Percentiles rank a stretch among this genome's conserved stretches.
Conservation (phyloP, 176 grass and related monocot species). For the Rhynchospora breviuscula region DNA sequence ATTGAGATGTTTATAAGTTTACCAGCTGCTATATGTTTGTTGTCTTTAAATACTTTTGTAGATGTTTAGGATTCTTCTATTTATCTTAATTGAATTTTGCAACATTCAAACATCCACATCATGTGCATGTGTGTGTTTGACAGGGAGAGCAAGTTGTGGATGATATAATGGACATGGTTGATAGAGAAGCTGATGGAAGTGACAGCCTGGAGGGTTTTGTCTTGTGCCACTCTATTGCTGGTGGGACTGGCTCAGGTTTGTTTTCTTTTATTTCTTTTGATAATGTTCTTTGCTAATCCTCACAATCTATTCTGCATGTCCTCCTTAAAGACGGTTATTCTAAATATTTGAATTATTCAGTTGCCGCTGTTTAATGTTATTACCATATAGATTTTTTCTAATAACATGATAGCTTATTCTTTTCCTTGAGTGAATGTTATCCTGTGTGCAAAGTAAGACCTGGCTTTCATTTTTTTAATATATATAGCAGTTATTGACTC, state of each 20-base stretch:
- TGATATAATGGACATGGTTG: slow-evolving; percentile 99
- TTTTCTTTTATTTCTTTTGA: neutral
- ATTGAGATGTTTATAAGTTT: neutral
- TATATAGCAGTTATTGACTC: neutral
- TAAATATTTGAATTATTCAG: neutral
- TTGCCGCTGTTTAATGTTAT: slow-evolving; percentile 4
- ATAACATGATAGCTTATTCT: neutral
- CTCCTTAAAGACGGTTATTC: neutral
- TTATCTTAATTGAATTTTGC: neutral
- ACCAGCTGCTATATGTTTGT: neutral
- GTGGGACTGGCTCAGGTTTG: slow-evolving; percentile 96
- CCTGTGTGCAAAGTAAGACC: neutral
- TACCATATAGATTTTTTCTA: neutral
- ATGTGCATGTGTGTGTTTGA: neutral
- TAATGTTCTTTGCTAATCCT: neutral
- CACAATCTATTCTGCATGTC: neutral
- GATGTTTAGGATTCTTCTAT: neutral
- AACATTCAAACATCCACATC: neutral
- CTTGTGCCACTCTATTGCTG: slow-evolving; percentile 94
- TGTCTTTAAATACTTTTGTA: neutral
- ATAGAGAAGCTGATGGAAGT: slow-evolving; percentile 99
- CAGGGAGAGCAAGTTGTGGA: slow-evolving; percentile 98
- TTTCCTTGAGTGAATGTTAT: neutral
- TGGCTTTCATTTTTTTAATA: neutral
- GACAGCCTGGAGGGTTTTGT: slow-evolving; percentile 98